Evolutionary conservation across 2,329 filamentous ascomycete genomes (phyloP).

Genomic region (Scedosporium dehoogii): DNA sequence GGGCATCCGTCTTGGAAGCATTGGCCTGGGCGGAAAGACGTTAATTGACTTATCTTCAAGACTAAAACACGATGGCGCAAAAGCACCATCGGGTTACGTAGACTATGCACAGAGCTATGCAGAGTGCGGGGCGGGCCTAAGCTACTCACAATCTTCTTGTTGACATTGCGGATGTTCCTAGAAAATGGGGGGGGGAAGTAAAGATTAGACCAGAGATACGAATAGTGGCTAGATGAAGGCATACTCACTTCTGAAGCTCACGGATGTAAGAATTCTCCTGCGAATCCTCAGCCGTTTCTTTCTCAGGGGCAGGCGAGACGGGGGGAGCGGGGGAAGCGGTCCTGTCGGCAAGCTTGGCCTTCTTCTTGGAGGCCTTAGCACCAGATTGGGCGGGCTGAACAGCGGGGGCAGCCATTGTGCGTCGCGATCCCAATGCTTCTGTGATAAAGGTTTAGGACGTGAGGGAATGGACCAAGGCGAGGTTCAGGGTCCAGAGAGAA

Average conservation of each 20-base stretch:
- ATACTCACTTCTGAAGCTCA: slow-evolving; percentile 73
- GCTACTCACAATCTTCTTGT: slow-evolving; percentile 80
- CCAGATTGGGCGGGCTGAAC: slow-evolving; percentile 26
- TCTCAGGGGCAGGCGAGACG: slow-evolving; percentile 36
- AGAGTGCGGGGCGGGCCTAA: slow-evolving; percentile 7
- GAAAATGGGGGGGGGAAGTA: slow-evolving; percentile 1
- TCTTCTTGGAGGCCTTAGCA: slow-evolving; percentile 59
- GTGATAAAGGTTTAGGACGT: neutral
- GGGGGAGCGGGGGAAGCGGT: slow-evolving; percentile 46
- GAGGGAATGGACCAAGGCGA: neutral
- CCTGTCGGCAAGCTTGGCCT: slow-evolving; percentile 37
- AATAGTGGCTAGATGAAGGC: neutral
- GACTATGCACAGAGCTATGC: neutral
- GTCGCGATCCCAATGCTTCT: neutral
- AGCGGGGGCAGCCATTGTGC: slow-evolving; percentile 51
- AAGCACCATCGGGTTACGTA: neutral
- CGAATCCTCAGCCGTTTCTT: slow-evolving; percentile 44
- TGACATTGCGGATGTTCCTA: slow-evolving; percentile 83
- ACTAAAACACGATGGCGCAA: too few species aligned
- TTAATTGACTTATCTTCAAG: neutral
- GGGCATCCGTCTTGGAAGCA: slow-evolving; percentile 60
- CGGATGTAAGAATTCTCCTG: slow-evolving; percentile 72
- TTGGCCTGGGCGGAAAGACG: slow-evolving; percentile 39
- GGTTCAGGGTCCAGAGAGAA: neutral
- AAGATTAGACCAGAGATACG: slow-evolving; percentile 10